These are phyloP conservation scores for Gnaphalium uliginosum DNA, from an alignment of 129 eudicot genomes.

Conservation along the genomic window DNA sequence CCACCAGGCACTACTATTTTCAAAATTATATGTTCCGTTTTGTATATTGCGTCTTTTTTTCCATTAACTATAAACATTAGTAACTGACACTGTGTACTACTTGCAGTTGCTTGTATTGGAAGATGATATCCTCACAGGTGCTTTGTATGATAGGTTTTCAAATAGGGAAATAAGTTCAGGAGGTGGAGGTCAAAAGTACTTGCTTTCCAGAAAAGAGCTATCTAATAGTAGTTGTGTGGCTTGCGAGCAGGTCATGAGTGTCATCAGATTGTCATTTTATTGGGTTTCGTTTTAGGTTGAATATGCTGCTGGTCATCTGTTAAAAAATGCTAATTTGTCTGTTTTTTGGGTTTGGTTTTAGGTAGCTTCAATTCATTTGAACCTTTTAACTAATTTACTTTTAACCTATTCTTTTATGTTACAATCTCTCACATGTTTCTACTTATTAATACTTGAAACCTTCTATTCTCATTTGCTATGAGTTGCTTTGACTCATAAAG, in stretches of 20 bases:
- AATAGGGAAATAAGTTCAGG: slow-evolving; percentile 50
- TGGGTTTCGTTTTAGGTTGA: too few relatives aligned
- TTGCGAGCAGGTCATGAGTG: slow-evolving; percentile 37
- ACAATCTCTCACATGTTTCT: too few relatives aligned
- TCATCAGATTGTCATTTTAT: too few relatives aligned
- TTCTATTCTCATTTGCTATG: too few relatives aligned
- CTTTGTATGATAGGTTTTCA: slow-evolving; percentile 75
- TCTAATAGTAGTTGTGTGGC: slow-evolving; percentile 45
- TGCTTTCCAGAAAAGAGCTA: slow-evolving; percentile 47
- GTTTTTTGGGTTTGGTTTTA: too few relatives aligned
- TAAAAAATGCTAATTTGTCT: too few relatives aligned
- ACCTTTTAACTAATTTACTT: too few relatives aligned
- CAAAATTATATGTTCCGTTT: slow-evolving; percentile 33
- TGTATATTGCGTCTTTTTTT: neutral
- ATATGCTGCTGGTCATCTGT: too few relatives aligned
- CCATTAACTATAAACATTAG: neutral
- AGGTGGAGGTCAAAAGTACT: slow-evolving; percentile 25
- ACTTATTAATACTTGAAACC: too few relatives aligned
- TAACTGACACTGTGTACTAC: slow-evolving; percentile 6
- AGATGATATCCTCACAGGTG: slow-evolving; percentile 74
- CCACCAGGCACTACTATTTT: slow-evolving; percentile 76
- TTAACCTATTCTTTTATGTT: too few relatives aligned
- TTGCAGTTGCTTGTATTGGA: slow-evolving; percentile 77
- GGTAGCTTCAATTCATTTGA: too few relatives aligned
- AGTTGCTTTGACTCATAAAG: too few relatives aligned